phyloP scores from a whole-genome alignment of 1,284 basidiomycete species.

The Kalmanozyma brasiliensis region DNA sequence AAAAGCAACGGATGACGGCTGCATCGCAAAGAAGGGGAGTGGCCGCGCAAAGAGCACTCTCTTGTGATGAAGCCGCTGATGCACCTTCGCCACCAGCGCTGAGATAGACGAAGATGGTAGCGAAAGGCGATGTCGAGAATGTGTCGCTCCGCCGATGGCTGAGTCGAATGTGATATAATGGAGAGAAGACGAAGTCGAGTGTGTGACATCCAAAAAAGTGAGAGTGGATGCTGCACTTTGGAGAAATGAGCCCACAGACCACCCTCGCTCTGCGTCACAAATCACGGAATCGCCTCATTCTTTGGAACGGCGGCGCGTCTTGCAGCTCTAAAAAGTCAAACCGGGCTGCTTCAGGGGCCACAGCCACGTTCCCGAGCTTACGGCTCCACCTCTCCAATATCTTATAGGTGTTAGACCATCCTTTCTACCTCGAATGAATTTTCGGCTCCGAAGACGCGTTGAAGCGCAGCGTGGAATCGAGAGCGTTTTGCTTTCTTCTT shows the following conservation, averaged over 20 bases:
- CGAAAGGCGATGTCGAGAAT: too few relatives aligned
- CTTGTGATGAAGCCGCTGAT: constrained; percentile 1
- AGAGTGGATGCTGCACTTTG: constrained; percentile 4
- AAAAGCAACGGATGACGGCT: constrained; percentile 16
- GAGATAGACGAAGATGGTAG: background rate
- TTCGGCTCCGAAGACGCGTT: constrained; percentile 39
- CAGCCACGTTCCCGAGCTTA: constrained; percentile 12
- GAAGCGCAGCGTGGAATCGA: background rate
- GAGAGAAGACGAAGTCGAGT: background rate
- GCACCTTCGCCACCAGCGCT: constrained; percentile 1
- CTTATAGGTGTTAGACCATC: constrained; percentile 15
- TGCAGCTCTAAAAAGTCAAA: too few relatives aligned
- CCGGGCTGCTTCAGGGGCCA: constrained; percentile 10
- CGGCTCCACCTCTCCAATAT: constrained; percentile 6
- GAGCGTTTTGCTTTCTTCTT: constrained; percentile 7
- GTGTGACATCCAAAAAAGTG: background rate
- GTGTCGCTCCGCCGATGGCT: too few relatives aligned
- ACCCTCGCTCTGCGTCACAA: constrained; percentile 1
- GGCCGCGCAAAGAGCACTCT: constrained; percentile 9
- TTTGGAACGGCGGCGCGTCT: background rate
- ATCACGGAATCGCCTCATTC: background rate
- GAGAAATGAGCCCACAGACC: constrained; percentile 12
- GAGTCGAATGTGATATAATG: too few relatives aligned
- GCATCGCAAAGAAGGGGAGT: constrained; percentile 35
- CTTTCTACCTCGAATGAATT: background rate